Percentiles rank a stretch among this genome's conserved stretches.
Conservation (phyloP, 805 yeast species). For the Myxozyma vanderwaltii region DNA sequence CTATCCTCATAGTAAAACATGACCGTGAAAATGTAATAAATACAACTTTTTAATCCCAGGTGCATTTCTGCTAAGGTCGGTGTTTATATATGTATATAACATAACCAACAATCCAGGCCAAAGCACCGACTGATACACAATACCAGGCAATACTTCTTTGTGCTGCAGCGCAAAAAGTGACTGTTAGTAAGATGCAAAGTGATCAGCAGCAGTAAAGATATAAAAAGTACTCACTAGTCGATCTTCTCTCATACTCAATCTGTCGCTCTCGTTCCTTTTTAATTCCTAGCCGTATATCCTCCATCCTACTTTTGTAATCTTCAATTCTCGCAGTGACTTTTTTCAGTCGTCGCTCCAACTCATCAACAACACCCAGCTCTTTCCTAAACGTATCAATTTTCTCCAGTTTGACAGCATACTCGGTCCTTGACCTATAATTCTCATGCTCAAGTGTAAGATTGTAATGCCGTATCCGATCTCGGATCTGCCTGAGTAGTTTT, state of each 20-base stretch:
- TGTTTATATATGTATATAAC: not conserved
- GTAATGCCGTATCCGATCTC: constrained; percentile 4
- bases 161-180: not conserved
- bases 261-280: constrained; percentile 13
- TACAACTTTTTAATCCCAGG: not conserved
- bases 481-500: not conserved
- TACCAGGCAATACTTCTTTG: constrained; percentile 14
- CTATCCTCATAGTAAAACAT: too few species aligned
- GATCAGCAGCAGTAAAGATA: not conserved
- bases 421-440: constrained; percentile 5
- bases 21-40: too few species aligned
- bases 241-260: constrained; percentile 8
- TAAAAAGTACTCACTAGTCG: not conserved
- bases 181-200: too few species aligned
- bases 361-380: constrained; percentile 13
- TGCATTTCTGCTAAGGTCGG: not conserved
- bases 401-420: constrained; percentile 15
- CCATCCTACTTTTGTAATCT: constrained; percentile 10
- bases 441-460: constrained; percentile 7
- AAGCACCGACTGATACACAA: constrained; percentile 1
- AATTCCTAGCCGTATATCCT: not conserved
- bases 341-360: constrained; percentile 16
- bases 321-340: constrained; percentile 11
- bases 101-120: constrained; percentile 1
- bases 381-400: constrained; percentile 15